phyloP scores from a whole-genome alignment of 1,284 basidiomycete species.

The Golubevia pallescens region DNA sequence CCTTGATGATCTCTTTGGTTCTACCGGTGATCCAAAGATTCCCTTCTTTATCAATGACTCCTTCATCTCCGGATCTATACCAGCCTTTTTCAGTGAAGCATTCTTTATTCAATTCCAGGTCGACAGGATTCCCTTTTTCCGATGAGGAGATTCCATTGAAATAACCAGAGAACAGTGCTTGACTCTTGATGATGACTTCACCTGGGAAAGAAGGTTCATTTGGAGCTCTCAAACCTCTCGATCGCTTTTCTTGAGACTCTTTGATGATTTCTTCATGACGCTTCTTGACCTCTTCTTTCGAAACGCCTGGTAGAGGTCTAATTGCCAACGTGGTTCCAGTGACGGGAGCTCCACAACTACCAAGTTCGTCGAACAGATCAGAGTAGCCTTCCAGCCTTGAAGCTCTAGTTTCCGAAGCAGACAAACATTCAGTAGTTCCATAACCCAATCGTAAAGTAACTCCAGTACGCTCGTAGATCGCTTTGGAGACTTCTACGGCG shows the following conservation, averaged over 20 bases:
- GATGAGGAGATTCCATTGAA: constrained; percentile 28
- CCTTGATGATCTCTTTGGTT: constrained; percentile 27
- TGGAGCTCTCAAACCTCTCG: constrained; percentile 23
- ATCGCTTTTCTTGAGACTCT: constrained; percentile 17
- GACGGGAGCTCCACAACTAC: constrained; percentile 21
- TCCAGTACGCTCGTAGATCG: constrained; percentile 34
- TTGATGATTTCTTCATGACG: constrained; percentile 19
- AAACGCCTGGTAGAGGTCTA: constrained; percentile 19
- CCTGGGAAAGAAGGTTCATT: constrained; percentile 27
- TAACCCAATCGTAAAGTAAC: constrained; percentile 38
- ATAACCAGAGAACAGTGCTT: constrained; percentile 40
- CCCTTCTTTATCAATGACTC: constrained; percentile 32
- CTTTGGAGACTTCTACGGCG: constrained; percentile 29
- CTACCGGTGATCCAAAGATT: constrained; percentile 46
- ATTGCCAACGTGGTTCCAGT: constrained; percentile 27
- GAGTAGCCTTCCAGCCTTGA: constrained; percentile 19
- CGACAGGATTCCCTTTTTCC: constrained; percentile 26
- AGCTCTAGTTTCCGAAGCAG: constrained; percentile 22
- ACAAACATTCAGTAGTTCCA: constrained; percentile 38
- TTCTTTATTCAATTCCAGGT: constrained; percentile 17
- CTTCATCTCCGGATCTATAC: constrained; percentile 43
- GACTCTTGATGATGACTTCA: constrained; percentile 31
- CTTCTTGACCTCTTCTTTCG: constrained; percentile 16
- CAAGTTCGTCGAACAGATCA: constrained; percentile 25
- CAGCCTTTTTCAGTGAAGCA: constrained; percentile 39